These are phyloP conservation scores for Melanopsichium pennsylvanicum DNA, from an alignment of 1,284 basidiomycete species.

Conservation along the genomic window DNA sequence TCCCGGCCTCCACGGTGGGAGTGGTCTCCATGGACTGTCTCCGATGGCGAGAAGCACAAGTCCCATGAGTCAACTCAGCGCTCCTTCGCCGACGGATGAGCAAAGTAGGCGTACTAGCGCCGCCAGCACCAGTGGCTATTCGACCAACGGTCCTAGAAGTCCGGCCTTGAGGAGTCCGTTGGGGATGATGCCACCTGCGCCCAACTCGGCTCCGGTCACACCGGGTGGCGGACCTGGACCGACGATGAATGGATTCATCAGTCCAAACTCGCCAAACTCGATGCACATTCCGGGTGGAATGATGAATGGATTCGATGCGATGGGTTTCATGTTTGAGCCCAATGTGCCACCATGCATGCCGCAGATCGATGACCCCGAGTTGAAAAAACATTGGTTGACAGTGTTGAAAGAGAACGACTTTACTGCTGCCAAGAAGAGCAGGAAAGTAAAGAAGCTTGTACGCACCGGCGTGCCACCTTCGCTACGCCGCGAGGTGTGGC, in stretches of 20 bases:
- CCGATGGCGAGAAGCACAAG: conserved; percentile 36
- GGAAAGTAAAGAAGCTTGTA: conserved; percentile 82
- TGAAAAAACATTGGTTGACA: conserved; percentile 78
- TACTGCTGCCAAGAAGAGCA: conserved; percentile 76
- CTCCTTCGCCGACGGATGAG: conserved; percentile 22
- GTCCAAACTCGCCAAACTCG: conserved; percentile 18
- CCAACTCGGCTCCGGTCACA: conserved; percentile 16
- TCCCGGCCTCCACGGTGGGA: conserved; percentile 48
- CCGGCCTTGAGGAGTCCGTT: conserved; percentile 31
- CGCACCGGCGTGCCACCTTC: conserved; percentile 76
- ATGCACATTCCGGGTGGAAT: conserved; percentile 9
- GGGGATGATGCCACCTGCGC: conserved; percentile 9
- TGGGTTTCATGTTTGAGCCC: conserved; percentile 51
- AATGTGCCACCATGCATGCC: conserved; percentile 20
- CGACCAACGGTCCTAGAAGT: conserved; percentile 25
- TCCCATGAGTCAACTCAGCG: conserved; percentile 34
- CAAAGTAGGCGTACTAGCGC: conserved; percentile 18
- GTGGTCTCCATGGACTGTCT: conserved; percentile 33
- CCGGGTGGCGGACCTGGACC: conserved; percentile 10
- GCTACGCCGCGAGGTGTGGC: conserved; percentile 61
- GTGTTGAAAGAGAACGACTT: conserved; percentile 74
- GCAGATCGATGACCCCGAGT: conserved; percentile 73
- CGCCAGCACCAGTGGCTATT: conserved; percentile 22
- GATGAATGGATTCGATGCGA: conserved; percentile 39
- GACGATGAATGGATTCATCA: conserved; percentile 4